Percentiles rank a stretch among this genome's conserved stretches.
phyloP scores from a whole-genome alignment of 2,329 filamentous ascomycete species.

The Didymella pomorum region DNA sequence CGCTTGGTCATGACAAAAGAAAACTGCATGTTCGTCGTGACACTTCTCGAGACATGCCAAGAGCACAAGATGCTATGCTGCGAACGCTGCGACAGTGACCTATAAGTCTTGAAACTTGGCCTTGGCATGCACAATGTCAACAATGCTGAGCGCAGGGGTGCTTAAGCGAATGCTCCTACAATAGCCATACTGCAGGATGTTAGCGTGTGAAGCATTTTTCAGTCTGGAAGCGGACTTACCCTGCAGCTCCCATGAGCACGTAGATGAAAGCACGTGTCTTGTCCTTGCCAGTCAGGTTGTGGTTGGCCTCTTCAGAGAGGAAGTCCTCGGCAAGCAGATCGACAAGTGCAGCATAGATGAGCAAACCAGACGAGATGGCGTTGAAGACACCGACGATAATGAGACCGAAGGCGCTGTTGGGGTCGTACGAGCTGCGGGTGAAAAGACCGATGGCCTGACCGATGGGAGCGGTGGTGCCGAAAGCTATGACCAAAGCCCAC shows the following conservation, averaged over 20 bases:
- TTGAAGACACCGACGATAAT: slow-evolving; percentile 72
- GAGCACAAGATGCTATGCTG: neutral
- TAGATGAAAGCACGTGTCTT: slow-evolving; percentile 62
- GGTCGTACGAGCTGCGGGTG: slow-evolving; percentile 66
- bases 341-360: slow-evolving; percentile 69
- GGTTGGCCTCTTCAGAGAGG: slow-evolving; percentile 59
- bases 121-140: neutral
- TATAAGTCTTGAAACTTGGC: slow-evolving; percentile 2
- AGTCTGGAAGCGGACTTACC: slow-evolving; percentile 24
- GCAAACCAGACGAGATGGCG: slow-evolving; percentile 68
- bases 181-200: slow-evolving; percentile 41
- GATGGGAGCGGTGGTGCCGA: slow-evolving; percentile 69
- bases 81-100: neutral
- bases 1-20: neutral
- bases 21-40: neutral
- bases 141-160: neutral
- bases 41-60: slow-evolving; percentile 2
- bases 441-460: slow-evolving; percentile 70
- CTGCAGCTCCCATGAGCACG: slow-evolving; percentile 48
- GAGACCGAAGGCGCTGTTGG: slow-evolving; percentile 68
- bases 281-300: slow-evolving; percentile 60
- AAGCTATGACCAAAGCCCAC: slow-evolving; percentile 69
- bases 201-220: slow-evolving; percentile 26
- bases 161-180: slow-evolving; percentile 49
- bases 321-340: slow-evolving; percentile 72